Conservation (phyloP, 73 alveolate species). For the Paramecium tetraurelia region DNA sequence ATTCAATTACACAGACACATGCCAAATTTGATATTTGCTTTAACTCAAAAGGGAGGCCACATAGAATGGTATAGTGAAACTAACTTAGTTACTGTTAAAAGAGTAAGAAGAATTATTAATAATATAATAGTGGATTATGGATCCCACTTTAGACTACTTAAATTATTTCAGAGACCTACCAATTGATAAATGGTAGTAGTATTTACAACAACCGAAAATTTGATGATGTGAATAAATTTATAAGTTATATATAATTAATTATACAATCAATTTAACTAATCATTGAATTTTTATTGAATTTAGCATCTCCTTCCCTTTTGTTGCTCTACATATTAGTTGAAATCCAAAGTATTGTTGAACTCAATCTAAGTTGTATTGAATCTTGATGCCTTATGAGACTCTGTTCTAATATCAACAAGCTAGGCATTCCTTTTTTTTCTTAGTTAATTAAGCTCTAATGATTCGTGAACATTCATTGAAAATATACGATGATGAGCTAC, state of each 20-base stretch:
- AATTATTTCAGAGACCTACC: slow-evolving; percentile 4
- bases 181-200: neutral
- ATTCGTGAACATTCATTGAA: neutral
- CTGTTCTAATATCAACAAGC: neutral
- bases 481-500: neutral
- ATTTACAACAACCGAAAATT: neutral
- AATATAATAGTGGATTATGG: slow-evolving; percentile 16
- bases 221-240: neutral
- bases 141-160: slow-evolving; percentile 16
- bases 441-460: neutral
- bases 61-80: slow-evolving; percentile 51
- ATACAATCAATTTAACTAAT: neutral
- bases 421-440: neutral
- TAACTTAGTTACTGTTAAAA: slow-evolving; percentile 12
- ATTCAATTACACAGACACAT: neutral
- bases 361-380: neutral
- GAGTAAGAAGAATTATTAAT: neutral
- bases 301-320: neutral
- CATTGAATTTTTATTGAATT: neutral
- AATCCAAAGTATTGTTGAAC: neutral
- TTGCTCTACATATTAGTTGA: neutral
- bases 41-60: slow-evolving; percentile 59
- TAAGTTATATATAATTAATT: neutral
- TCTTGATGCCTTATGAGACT: neutral
- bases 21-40: slow-evolving; percentile 48